phyloP scores from a whole-genome alignment of 352 stramenopile genomes.

The Pythium coloratum region DNA sequence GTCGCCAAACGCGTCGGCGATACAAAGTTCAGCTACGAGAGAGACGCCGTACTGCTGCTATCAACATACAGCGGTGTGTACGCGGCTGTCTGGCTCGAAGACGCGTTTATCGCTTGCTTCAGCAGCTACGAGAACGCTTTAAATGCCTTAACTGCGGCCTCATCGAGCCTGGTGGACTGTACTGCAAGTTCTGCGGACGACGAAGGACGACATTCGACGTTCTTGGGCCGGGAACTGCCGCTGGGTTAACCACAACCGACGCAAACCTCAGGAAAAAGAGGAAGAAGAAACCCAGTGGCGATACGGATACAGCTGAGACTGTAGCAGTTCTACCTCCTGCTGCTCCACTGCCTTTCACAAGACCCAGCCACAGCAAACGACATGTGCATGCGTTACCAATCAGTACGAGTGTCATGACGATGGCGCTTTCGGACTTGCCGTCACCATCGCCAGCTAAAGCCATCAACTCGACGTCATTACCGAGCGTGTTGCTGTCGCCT shows the following conservation, averaged over 20 bases:
- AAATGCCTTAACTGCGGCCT: conserved; percentile 55
- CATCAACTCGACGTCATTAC: not conserved
- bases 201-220: conserved; percentile 36
- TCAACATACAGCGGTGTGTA: conserved; percentile 29
- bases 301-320: not conserved
- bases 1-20: not conserved
- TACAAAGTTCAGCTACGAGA: not conserved
- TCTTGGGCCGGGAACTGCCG: conserved; percentile 2
- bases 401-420: not conserved
- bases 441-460: not conserved
- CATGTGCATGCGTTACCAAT: not conserved
- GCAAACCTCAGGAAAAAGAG: conserved; percentile 14
- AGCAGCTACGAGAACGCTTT: conserved; percentile 49
- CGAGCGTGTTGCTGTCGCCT: not conserved
- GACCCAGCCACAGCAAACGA: not conserved
- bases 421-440: not conserved
- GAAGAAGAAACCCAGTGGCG: not conserved
- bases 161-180: conserved; percentile 52
- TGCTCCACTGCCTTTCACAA: not conserved
- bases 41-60: conserved; percentile 18
- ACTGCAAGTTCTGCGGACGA: conserved; percentile 71
- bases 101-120: conserved; percentile 25
- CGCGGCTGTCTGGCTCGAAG: conserved; percentile 30
- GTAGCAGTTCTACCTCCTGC: not conserved
- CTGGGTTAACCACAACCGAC: conserved; percentile 11